Evolutionary conservation across 371 early-diverging fungal genomes (phyloP).

Genomic region (Caulochytrium protostelioides): DNA sequence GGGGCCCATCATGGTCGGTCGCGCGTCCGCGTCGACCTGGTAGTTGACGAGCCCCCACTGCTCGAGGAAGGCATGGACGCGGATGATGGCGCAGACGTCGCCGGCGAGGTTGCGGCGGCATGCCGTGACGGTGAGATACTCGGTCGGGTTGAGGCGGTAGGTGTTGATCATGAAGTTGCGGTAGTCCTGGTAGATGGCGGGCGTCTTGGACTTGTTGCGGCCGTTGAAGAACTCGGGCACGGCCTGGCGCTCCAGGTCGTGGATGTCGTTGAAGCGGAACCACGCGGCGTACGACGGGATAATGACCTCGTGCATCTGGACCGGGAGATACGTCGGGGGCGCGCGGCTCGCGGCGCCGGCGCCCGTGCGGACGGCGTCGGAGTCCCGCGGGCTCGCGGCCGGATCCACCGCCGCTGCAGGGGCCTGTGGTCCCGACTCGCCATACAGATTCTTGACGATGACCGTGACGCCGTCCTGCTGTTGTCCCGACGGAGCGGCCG

Average conservation of each 20-base stretch:
- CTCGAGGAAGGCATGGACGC: constrained; percentile 93
- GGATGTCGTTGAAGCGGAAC: constrained; percentile 65
- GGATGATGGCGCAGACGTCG: constrained; percentile 91
- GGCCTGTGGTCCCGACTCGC: too few species aligned
- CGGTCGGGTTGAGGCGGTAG: constrained; percentile 77
- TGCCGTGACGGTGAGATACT: constrained; percentile 90
- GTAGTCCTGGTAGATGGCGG: constrained; percentile 78
- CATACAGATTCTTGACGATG: too few species aligned
- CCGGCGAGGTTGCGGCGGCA: constrained; percentile 84
- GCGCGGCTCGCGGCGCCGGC: too few species aligned
- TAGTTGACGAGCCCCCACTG: constrained; percentile 99
- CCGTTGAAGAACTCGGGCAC: constrained; percentile 90
- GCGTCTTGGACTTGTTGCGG: constrained; percentile 75
- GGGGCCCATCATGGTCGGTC: constrained; percentile 81
- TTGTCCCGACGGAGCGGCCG: too few species aligned
- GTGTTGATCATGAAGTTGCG: constrained; percentile 95
- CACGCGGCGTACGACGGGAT: constrained; percentile 79
- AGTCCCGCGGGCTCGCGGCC: too few species aligned
- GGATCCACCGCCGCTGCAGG: too few species aligned
- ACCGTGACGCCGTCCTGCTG: too few species aligned
- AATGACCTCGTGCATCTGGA: constrained; percentile 49
- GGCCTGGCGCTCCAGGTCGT: constrained; percentile 67
- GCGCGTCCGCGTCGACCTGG: constrained; percentile 74
- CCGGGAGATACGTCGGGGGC: constrained; percentile 37
- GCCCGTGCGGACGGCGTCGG: too few species aligned